A percentile compares a stretch with the other conserved stretches of the same genome.
Conservation (phyloP, 2,329 filamentous ascomycete genomes). For the Lasiodiplodia theobromae region DNA sequence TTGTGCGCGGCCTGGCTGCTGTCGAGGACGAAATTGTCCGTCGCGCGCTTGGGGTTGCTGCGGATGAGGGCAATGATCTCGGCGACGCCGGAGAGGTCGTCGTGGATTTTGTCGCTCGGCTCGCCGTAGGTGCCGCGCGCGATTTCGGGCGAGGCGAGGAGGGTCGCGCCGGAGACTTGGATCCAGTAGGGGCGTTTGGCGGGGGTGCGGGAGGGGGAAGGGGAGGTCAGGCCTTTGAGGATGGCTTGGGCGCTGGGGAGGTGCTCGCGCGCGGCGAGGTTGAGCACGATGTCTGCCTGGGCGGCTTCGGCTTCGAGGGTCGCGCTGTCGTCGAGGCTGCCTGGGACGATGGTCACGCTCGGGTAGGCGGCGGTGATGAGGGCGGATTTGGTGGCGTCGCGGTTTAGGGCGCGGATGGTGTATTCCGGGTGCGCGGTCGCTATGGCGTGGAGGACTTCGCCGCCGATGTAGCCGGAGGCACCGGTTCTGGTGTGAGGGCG, state of each 20-base stretch:
- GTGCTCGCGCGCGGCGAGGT: constrained; percentile 41
- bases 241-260: constrained; percentile 51
- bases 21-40: constrained; percentile 71
- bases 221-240: constrained; percentile 56
- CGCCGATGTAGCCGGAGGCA: constrained; percentile 28
- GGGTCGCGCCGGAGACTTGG: constrained; percentile 63
- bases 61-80: constrained; percentile 65
- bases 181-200: constrained; percentile 54
- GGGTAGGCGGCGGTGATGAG: constrained; percentile 6
- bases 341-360: not conserved
- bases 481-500: constrained; percentile 3
- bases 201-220: constrained; percentile 34
- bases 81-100: constrained; percentile 65
- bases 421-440: constrained; percentile 16
- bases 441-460: constrained; percentile 16
- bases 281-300: constrained; percentile 36
- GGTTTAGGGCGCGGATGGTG: constrained; percentile 9
- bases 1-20: no score
- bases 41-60: constrained; percentile 66
- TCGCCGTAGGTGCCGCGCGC: constrained; percentile 51
- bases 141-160: constrained; percentile 53
- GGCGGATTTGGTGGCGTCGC: not conserved
- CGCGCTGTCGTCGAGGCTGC: constrained; percentile 6
- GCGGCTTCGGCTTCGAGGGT: not conserved
- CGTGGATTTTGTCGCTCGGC: constrained; percentile 58